These are phyloP conservation scores for Gymnopilus dilepis DNA, from an alignment of 768 basidiomycete species.

Conservation along the genomic window DNA sequence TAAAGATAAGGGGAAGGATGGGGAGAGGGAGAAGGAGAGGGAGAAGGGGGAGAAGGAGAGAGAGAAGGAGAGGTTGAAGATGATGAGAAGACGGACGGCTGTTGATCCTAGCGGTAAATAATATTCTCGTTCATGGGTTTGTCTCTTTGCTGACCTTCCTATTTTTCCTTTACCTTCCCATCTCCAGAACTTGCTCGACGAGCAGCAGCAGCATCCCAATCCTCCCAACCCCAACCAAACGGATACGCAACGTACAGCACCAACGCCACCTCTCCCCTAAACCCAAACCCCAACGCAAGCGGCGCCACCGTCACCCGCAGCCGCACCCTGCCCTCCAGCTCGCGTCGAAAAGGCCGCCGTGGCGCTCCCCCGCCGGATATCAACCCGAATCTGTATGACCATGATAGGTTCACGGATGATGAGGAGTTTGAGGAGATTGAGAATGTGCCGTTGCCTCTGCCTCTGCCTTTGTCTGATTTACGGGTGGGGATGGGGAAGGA, in stretches of 20 bases:
- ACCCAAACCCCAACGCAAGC: neutral
- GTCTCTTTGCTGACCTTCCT: neutral
- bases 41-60: conserved; percentile 25
- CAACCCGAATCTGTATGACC: neutral
- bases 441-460: neutral
- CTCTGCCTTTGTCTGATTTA: neutral
- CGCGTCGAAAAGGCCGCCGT: conserved; percentile 36
- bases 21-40: conserved; percentile 27
- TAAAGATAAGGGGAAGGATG: conserved; percentile 11
- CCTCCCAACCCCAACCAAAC: too few species aligned
- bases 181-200: conserved; percentile 11
- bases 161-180: conserved; percentile 23
- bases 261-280: neutral
- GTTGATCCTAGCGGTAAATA: conserved; percentile 49
- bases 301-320: conserved; percentile 57
- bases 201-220: neutral
- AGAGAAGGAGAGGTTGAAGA: conserved; percentile 30
- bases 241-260: too few species aligned
- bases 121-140: conserved; percentile 17
- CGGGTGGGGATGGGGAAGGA: neutral
- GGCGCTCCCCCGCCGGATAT: neutral
- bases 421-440: neutral
- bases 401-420: neutral
- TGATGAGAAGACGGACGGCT: conserved; percentile 63
- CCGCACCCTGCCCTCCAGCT: conserved; percentile 65